Conservation (phyloP, 306 rosid genomes). For the Alnus glutinosa region DNA sequence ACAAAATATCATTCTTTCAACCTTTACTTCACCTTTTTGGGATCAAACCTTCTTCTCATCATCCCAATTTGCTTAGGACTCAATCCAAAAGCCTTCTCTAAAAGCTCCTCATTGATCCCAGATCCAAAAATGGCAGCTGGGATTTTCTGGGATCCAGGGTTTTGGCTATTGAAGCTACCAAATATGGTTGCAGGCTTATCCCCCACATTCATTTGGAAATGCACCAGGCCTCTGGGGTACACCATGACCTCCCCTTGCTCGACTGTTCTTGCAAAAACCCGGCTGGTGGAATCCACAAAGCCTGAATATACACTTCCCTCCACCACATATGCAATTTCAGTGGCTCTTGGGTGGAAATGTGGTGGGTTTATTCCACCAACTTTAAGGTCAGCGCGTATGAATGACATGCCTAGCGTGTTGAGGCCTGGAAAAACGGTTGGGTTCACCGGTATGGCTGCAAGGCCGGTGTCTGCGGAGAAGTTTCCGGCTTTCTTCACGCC, state of each 20-base stretch:
- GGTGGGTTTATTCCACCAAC: constrained; percentile 81
- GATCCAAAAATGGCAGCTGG: constrained; percentile 84
- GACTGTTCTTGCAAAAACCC: constrained; percentile 56
- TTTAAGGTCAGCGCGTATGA: constrained; percentile 67
- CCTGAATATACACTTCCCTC: constrained; percentile 76
- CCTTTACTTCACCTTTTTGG: constrained; percentile 40
- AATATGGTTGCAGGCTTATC: constrained; percentile 61
- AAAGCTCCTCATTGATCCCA: constrained; percentile 68
- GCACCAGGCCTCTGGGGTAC: constrained; percentile 78
- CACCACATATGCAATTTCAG: constrained; percentile 69
- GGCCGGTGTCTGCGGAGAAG: constrained; percentile 57
- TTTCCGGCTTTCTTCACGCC: constrained; percentile 51
- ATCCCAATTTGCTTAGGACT: constrained; percentile 67
- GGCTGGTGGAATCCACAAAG: constrained; percentile 76
- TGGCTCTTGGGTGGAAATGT: constrained; percentile 90
- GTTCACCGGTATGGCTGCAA: constrained; percentile 57
- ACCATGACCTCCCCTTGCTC: constrained; percentile 90
- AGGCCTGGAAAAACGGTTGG: constrained; percentile 67
- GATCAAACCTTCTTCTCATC: constrained; percentile 72
- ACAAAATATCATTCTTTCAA: not conserved
- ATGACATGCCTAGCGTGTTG: constrained; percentile 89
- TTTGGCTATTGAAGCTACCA: constrained; percentile 90
- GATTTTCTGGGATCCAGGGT: constrained; percentile 75
- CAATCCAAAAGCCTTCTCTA: constrained; percentile 85
- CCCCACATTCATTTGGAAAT: constrained; percentile 89